Evolutionary conservation across 1,284 basidiomycete genomes (phyloP).

Genomic region (Ganoderma leucocontextum): DNA sequence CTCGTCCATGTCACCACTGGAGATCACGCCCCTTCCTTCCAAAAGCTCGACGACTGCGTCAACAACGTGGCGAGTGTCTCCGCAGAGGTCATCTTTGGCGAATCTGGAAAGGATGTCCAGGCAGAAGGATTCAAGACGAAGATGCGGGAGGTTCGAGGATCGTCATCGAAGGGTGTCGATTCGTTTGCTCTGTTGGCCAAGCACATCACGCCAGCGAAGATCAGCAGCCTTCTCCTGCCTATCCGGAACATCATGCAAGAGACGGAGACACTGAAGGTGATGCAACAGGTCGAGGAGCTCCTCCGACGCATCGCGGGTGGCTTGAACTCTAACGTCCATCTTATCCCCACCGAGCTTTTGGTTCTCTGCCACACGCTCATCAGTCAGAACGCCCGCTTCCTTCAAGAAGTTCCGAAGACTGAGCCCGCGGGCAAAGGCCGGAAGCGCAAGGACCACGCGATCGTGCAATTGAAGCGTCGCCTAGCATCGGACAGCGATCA

Average conservation of each 20-base stretch:
- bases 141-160: constrained; percentile 88
- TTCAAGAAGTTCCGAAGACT: constrained; percentile 62
- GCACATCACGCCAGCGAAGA: constrained; percentile 76
- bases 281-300: constrained; percentile 90
- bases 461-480: constrained; percentile 84
- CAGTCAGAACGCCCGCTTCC: constrained; percentile 89
- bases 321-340: constrained; percentile 83
- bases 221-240: constrained; percentile 83
- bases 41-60: constrained; percentile 80
- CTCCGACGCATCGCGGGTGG: constrained; percentile 86
- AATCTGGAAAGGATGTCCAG: constrained; percentile 90
- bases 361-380: constrained; percentile 91
- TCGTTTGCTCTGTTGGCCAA: constrained; percentile 86
- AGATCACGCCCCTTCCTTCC: constrained; percentile 61
- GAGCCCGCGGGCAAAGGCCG: constrained; percentile 45
- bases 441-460: constrained; percentile 62
- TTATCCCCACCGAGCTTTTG: constrained; percentile 79
- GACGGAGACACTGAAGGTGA: constrained; percentile 84
- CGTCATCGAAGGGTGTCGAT: constrained; percentile 84
- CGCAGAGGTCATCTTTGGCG: constrained; percentile 94
- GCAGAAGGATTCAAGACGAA: constrained; percentile 95
- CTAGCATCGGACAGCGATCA: constrained; percentile 66
- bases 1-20: constrained; percentile 81
- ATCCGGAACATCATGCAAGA: constrained; percentile 88
- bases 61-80: constrained; percentile 83